These are phyloP conservation scores for Selaginella moellendorffii DNA, from an alignment of 75 land plant genomes.

Conservation along the genomic window DNA sequence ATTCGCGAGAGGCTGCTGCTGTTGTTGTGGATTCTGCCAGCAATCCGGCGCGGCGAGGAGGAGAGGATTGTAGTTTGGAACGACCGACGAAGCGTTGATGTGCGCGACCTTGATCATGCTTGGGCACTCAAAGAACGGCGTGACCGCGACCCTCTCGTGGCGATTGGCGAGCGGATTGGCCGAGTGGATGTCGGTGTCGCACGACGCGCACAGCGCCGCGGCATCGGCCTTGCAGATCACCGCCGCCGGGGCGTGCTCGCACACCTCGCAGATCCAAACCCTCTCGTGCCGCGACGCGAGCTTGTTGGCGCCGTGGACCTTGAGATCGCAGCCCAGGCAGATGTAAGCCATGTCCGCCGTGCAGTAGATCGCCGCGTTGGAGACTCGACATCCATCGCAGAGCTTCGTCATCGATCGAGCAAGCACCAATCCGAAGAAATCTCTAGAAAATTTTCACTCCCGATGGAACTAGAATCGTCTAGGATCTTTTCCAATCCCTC, in stretches of 20 bases:
- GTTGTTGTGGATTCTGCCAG: not conserved
- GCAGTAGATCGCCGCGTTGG: constrained; percentile 2
- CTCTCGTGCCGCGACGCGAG: constrained; percentile 3
- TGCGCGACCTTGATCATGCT: constrained; percentile 5
- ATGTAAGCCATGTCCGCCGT: constrained; percentile 3
- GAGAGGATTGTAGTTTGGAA: too few species aligned
- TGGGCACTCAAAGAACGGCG: constrained; percentile 2
- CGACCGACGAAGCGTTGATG: not conserved
- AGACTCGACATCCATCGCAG: not conserved
- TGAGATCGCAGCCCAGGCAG: constrained; percentile 4
- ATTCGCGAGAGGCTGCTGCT: too few species aligned
- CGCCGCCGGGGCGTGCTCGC: constrained; percentile 8
- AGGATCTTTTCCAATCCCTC: too few species aligned
- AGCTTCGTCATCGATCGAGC: not conserved
- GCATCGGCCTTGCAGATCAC: constrained; percentile 10
- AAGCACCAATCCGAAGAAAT: not conserved
- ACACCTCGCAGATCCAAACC: constrained; percentile 7
- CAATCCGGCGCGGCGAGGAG: not conserved
- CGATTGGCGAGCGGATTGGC: constrained; percentile 1
- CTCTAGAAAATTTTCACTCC: too few species aligned
- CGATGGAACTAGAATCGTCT: too few species aligned
- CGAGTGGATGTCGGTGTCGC: constrained; percentile 9
- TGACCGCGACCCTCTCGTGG: constrained; percentile 5
- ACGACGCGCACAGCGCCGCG: constrained; percentile 2
- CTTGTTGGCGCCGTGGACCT: constrained; percentile 7